Percentiles rank a stretch among this genome's conserved stretches.
These are phyloP conservation scores for Solanum lignicaule DNA, from an alignment of 257 asterid species.

Conservation along the genomic window DNA sequence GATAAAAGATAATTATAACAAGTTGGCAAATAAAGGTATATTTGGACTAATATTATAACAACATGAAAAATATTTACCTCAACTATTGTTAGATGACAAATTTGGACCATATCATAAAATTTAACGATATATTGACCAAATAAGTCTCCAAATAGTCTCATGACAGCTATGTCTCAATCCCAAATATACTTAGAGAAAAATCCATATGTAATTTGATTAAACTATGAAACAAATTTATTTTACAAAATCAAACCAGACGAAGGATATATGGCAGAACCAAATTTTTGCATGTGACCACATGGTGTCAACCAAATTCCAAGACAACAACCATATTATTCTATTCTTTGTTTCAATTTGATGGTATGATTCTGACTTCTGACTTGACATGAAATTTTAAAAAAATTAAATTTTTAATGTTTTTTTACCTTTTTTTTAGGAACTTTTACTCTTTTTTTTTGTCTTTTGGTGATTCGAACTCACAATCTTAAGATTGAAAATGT, in stretches of 20 bases:
- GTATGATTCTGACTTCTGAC: too few species aligned
- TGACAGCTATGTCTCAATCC: background rate
- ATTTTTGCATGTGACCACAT: conserved; percentile 10
- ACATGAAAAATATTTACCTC: background rate
- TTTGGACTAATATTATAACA: background rate
- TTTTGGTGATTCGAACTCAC: too few species aligned
- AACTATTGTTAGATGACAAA: background rate
- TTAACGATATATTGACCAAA: background rate
- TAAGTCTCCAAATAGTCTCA: background rate
- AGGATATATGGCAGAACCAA: background rate
- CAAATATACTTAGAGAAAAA: background rate
- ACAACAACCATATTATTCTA: background rate
- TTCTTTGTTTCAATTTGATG: too few species aligned
- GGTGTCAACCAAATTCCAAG: background rate
- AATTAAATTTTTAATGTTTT: too few species aligned
- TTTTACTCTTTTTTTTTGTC: too few species aligned
- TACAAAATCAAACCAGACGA: background rate
- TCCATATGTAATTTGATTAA: background rate
- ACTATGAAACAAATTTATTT: background rate
- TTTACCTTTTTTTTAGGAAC: too few species aligned
- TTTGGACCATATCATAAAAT: background rate
- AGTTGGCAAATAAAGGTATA: background rate
- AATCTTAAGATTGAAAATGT: too few species aligned
- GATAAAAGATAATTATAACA: background rate
- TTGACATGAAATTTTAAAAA: too few species aligned